A percentile compares a stretch with the other conserved stretches of the same genome.
phyloP scores from a whole-genome alignment of 2,329 filamentous ascomycete species.

The Ustilaginoidea virens region DNA sequence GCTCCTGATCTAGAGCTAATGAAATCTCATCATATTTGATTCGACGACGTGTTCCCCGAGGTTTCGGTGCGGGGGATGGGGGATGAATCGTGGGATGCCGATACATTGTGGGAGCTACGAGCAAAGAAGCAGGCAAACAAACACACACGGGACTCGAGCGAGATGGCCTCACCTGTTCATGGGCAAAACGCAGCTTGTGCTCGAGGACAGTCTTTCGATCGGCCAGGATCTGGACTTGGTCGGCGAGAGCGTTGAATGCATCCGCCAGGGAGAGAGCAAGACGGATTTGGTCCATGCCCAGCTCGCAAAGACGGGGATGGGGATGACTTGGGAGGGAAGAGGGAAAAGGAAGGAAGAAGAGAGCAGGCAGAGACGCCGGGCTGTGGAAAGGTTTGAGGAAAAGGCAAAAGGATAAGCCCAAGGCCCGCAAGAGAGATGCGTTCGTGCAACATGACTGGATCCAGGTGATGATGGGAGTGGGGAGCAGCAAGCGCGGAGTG shows the following conservation, averaged over 20 bases:
- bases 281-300: conserved; percentile 22
- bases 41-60: conserved; percentile 5
- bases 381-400: no score
- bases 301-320: conserved; percentile 1
- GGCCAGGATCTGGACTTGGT: conserved; percentile 47
- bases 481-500: no score
- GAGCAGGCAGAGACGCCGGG: conserved; percentile 4
- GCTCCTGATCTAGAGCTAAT: conserved; percentile 81
- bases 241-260: conserved; percentile 48
- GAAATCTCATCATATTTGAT: conserved; percentile 23
- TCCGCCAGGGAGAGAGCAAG: conserved; percentile 42
- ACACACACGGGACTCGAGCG: not conserved
- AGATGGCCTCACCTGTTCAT: conserved; percentile 42
- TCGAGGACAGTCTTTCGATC: conserved; percentile 50
- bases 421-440: no score
- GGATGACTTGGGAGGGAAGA: conserved; percentile 1
- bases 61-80: conserved; percentile 1
- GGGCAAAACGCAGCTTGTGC: conserved; percentile 50
- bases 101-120: conserved; percentile 2
- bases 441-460: no score
- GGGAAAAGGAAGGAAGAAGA: conserved; percentile 5
- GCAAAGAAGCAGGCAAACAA: conserved; percentile 4
- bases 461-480: no score
- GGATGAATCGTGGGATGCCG: no score
- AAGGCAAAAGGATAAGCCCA: no score